Base-by-base conservation (phyloP, 805 yeast species). In the Starmerella stellata region DNA sequence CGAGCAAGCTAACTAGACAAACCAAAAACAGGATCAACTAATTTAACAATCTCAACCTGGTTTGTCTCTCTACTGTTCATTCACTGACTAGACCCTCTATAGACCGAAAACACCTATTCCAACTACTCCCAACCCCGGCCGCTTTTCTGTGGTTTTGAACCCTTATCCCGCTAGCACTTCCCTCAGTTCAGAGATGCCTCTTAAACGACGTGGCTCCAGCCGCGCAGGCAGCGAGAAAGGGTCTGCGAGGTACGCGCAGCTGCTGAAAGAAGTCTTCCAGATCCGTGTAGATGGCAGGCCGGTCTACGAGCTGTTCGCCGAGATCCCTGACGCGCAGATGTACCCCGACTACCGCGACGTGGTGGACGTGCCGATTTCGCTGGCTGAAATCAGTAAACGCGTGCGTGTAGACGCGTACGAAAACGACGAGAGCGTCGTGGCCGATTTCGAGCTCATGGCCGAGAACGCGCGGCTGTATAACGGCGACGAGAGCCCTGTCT, bases 331-430 rank as follows among this genome's bases (percentile, higher is more conserved):
- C 20, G 71, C 74, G 47, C 74, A 75, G 52, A 58, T 70, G 34
- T 81, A 78, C 52, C 83, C 94, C 0, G 92, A 81, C 53, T 83
- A 82, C 55, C 80, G 75, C 53, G 67, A 70, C 41, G 61, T 72
- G 39, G 72, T 80, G 34, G 58, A 62, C 38, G 59, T 59, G 18
- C 93, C 93, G 2, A 70, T 78, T 2, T 75, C 93, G 0, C 55
- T 81, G 11, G 65, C 69, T 40, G 87, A 78, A 56, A 73, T 81
- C 42, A 66, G 66, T 42, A 59, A 57, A 42, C 70, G 68, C 41
- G 51, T 70, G 33, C 56, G 59, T 9, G 54, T 59, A 21, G 62
- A 43, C 21, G 47, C 49, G 21, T 61, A 57, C 40, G 60, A 62
- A 35, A 38, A 51, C 17, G 49, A 51, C 16, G 52, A 49, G 18